Evolutionary conservation across 106 monocot species (phyloP).

Genomic region (Narthecium ossifragum): DNA sequence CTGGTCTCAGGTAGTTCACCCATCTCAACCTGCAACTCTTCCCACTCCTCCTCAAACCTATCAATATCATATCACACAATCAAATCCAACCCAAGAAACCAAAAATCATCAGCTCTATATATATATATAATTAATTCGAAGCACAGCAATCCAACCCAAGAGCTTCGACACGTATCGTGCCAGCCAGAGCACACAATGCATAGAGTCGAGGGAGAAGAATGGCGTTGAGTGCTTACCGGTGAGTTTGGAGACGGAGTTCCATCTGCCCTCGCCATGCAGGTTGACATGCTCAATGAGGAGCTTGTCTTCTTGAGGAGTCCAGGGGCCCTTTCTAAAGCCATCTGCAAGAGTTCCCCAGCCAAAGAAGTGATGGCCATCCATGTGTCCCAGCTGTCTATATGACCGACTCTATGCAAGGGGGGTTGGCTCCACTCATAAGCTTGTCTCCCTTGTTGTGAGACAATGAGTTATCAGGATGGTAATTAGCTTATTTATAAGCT

Average conservation of each 20-base stretch:
- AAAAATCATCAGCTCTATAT: too few relatives aligned
- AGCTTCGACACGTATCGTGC: too few relatives aligned
- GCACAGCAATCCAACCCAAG: too few relatives aligned
- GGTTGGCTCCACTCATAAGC: not conserved
- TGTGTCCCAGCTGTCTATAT: too few relatives aligned
- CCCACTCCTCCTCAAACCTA: conserved; percentile 48
- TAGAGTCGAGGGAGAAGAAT: too few relatives aligned
- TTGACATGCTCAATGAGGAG: conserved; percentile 66
- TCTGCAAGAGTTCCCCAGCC: conserved; percentile 24
- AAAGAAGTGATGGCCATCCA: conserved; percentile 31
- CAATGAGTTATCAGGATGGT: too few relatives aligned
- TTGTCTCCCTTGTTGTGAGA: not conserved
- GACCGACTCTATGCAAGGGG: too few relatives aligned
- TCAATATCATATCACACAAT: too few relatives aligned
- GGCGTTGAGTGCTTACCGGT: conserved; percentile 39
- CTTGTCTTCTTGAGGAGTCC: conserved; percentile 72
- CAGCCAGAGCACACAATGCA: too few relatives aligned
- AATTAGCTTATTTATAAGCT: conserved; percentile 19
- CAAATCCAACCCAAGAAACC: too few relatives aligned
- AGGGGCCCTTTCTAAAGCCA: conserved; percentile 72
- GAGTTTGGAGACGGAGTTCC: conserved; percentile 62
- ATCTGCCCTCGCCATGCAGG: conserved; percentile 72
- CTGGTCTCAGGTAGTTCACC: conserved; percentile 61
- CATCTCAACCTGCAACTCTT: conserved; percentile 66
- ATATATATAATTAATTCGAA: too few relatives aligned